A percentile compares a stretch with the other conserved stretches of the same genome.
phyloP scores from a whole-genome alignment of 768 basidiomycete species.

The Infundibulicybe gibba region DNA sequence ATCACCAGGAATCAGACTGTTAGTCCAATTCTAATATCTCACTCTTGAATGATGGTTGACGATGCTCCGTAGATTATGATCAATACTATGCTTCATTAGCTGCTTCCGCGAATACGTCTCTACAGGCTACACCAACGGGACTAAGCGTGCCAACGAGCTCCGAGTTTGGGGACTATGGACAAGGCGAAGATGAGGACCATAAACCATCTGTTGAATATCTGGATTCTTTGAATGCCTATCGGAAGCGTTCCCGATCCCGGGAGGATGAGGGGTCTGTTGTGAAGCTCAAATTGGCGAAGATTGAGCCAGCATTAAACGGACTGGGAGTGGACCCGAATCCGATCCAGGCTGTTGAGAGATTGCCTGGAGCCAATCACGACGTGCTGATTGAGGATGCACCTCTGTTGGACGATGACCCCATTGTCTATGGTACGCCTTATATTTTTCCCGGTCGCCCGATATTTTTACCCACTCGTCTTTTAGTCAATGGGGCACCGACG shows the following conservation, averaged over 20 bases:
- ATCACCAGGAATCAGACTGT: conserved; percentile 62
- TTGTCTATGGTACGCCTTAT: conserved; percentile 57
- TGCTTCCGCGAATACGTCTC: conserved; percentile 55
- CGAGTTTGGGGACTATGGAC: conserved; percentile 47
- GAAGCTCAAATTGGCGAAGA: conserved; percentile 36
- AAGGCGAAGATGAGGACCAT: conserved; percentile 52
- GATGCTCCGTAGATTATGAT: conserved; percentile 55
- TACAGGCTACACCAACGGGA: conserved; percentile 59
- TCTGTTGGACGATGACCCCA: conserved; percentile 47
- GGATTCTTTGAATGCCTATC: conserved; percentile 67
- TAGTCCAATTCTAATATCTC: conserved; percentile 23
- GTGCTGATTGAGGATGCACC: conserved; percentile 16
- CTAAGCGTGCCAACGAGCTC: conserved; percentile 40
- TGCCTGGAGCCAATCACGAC: conserved; percentile 3
- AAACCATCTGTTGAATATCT: conserved; percentile 66
- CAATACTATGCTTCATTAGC: conserved; percentile 80
- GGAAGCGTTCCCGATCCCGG: conserved; percentile 67
- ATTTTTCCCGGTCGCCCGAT: background rate
- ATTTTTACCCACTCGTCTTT: conserved; percentile 3
- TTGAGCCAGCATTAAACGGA: conserved; percentile 18
- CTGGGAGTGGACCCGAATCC: conserved; percentile 10
- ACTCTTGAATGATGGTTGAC: background rate
- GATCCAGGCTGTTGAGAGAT: conserved; percentile 10
- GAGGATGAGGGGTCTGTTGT: conserved; percentile 47
- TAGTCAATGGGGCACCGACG: conserved; percentile 75